Evolutionary conservation across 495 filamentous ascomycete genomes (phyloP).

Genomic region (Extremus antarcticus): DNA sequence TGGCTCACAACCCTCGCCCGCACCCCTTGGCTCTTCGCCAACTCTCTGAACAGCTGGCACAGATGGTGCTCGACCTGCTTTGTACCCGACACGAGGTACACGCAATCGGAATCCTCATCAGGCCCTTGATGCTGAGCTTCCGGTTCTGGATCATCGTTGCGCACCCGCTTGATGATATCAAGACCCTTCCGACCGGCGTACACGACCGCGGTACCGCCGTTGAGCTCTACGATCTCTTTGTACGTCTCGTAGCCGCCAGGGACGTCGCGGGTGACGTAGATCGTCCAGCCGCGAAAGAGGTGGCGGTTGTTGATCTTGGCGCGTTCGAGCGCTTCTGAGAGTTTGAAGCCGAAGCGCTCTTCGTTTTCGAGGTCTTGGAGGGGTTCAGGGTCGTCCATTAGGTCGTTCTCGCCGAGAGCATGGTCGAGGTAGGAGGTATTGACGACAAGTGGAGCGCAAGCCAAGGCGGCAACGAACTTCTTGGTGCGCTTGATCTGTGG

Average conservation of each 20-base stretch:
- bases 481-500: constrained; percentile 75
- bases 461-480: constrained; percentile 84
- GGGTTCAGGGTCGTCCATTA: constrained; percentile 1
- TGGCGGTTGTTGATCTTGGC: constrained; percentile 65
- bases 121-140: constrained; percentile 39
- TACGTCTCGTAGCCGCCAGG: constrained; percentile 74
- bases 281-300: constrained; percentile 57
- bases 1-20: constrained; percentile 62
- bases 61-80: constrained; percentile 55
- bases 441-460: constrained; percentile 62
- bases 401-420: constrained; percentile 52
- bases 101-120: constrained; percentile 44
- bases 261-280: constrained; percentile 72
- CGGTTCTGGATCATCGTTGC: constrained; percentile 35
- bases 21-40: constrained; percentile 61
- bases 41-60: constrained; percentile 69
- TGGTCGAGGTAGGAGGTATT: constrained; percentile 66
- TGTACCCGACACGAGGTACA: constrained; percentile 63
- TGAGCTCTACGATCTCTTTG: constrained; percentile 70
- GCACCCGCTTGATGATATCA: constrained; percentile 33
- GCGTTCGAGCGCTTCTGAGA: constrained; percentile 51
- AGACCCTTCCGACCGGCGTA: constrained; percentile 62
- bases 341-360: constrained; percentile 52
- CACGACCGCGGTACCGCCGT: constrained; percentile 71
- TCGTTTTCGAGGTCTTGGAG: constrained; percentile 64